These are phyloP conservation scores for Hemileccinum impolitum DNA, from an alignment of 768 basidiomycete genomes.

Conservation along the genomic window DNA sequence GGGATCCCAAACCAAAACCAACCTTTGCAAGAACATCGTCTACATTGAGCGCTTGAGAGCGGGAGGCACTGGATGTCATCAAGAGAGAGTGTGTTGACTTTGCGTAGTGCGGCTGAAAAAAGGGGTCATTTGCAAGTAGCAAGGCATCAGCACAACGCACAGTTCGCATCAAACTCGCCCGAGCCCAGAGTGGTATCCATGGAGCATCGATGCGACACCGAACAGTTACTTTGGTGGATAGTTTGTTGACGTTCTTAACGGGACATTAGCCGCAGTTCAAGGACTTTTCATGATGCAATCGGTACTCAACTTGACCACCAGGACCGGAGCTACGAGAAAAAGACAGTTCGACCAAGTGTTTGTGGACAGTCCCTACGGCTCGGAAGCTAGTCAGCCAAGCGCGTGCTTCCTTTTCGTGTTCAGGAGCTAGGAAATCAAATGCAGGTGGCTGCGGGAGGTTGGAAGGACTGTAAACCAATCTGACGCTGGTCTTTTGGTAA, in stretches of 20 bases:
- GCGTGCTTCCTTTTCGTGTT: constrained; percentile 47
- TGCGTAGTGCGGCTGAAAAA: constrained; percentile 56
- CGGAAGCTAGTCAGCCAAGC: constrained; percentile 55
- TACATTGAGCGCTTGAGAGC: constrained; percentile 77
- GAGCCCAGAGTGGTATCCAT: constrained; percentile 75
- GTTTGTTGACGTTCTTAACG: constrained; percentile 80
- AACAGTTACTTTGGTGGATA: constrained; percentile 78
- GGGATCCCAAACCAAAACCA: neutral
- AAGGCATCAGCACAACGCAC: constrained; percentile 35
- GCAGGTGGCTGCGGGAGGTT: constrained; percentile 44
- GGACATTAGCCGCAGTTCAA: neutral
- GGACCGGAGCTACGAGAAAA: constrained; percentile 83
- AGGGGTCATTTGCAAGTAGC: neutral
- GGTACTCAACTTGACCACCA: constrained; percentile 65
- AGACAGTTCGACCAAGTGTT: constrained; percentile 52
- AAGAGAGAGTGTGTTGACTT: constrained; percentile 66
- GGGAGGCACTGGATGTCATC: constrained; percentile 63
- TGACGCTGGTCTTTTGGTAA: neutral
- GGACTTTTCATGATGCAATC: neutral
- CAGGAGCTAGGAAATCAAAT: constrained; percentile 32
- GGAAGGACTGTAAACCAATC: constrained; percentile 29
- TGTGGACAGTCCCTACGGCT: constrained; percentile 40
- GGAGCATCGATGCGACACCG: constrained; percentile 52
- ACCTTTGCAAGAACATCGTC: constrained; percentile 72
- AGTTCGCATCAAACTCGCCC: constrained; percentile 41